Evolutionary conservation across 2,329 filamentous ascomycete genomes (phyloP).

Genomic region (Elsinoe perseae): DNA sequence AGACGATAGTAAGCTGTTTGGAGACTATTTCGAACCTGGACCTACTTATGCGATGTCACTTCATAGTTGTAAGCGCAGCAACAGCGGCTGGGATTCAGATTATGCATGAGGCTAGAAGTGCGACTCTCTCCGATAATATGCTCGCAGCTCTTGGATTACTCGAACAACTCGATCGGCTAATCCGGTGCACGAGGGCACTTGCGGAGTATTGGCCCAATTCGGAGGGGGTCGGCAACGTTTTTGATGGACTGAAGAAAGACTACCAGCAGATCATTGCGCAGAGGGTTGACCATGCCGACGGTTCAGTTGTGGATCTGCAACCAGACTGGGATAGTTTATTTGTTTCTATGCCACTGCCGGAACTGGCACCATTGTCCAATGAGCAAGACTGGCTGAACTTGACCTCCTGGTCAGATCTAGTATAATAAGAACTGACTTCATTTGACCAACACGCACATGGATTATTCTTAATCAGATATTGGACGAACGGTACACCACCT

Average conservation of each 20-base stretch:
- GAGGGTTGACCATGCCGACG: not conserved
- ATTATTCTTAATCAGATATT: too few relatives aligned
- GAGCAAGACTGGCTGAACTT: conserved; percentile 9
- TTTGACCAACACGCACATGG: too few relatives aligned
- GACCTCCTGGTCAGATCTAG: not conserved
- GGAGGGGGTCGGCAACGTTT: conserved; percentile 1
- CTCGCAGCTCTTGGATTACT: conserved; percentile 7
- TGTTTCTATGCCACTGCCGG: not conserved
- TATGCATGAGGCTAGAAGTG: not conserved
- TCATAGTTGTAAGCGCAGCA: conserved; percentile 5
- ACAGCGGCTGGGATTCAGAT: conserved; percentile 9
- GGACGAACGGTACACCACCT: too few relatives aligned
- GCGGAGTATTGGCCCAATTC: conserved; percentile 4
- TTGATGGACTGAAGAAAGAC: conserved; percentile 2
- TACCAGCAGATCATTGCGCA: conserved; percentile 1
- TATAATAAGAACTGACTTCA: too few relatives aligned
- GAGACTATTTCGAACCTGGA: not conserved
- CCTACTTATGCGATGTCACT: not conserved
- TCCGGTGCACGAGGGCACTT: not conserved
- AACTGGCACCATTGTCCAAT: not conserved
- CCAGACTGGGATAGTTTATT: conserved; percentile 4
- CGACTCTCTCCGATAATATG: not conserved
- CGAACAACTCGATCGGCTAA: not conserved
- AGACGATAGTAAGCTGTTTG: conserved; percentile 1
- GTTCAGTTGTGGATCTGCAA: not conserved